Conservation (phyloP, 805 yeast species). For the Saccharomycopsis sp. region DNA sequence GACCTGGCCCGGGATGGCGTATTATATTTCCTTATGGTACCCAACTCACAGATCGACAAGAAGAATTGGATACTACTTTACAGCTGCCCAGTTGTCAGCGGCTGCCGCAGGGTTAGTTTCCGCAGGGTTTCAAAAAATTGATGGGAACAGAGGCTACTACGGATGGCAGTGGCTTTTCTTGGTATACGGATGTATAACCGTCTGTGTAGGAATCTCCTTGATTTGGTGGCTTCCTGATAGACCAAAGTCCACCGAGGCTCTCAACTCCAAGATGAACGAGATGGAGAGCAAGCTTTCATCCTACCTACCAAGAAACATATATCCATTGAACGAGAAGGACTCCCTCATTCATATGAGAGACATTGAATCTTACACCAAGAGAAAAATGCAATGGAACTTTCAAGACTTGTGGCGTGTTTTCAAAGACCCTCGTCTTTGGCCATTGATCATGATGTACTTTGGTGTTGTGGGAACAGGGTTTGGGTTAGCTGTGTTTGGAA, state of each 20-base stretch:
- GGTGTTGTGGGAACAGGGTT: slow-evolving; percentile 91
- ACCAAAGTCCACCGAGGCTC: slow-evolving; percentile 34
- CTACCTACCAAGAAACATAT: slow-evolving; percentile 23
- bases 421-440: slow-evolving; percentile 67
- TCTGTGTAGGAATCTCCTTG: slow-evolving; percentile 54
- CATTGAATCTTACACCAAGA: slow-evolving; percentile 45
- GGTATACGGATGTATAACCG: slow-evolving; percentile 66
- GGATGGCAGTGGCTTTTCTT: slow-evolving; percentile 89
- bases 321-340: slow-evolving; percentile 51
- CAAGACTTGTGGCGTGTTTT: slow-evolving; percentile 49
- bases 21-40: slow-evolving; percentile 78
- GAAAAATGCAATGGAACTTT: slow-evolving; percentile 46
- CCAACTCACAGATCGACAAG: slow-evolving; percentile 70
- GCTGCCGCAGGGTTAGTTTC: slow-evolving; percentile 83
- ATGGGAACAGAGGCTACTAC: slow-evolving; percentile 56
- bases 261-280: slow-evolving; percentile 19
- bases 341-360: slow-evolving; percentile 51
- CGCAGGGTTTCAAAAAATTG: slow-evolving; percentile 85
- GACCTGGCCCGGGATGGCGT: slow-evolving; percentile 86
- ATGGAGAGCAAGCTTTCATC: slow-evolving; percentile 16
- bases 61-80: slow-evolving; percentile 81
- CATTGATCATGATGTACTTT: slow-evolving; percentile 78
- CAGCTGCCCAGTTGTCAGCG: slow-evolving; percentile 88
- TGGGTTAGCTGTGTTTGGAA: slow-evolving; percentile 80
- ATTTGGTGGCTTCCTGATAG: slow-evolving; percentile 86